These are phyloP conservation scores for Rhodotorula glutinis DNA, from an alignment of 1,284 basidiomycete genomes.

Conservation along the genomic window DNA sequence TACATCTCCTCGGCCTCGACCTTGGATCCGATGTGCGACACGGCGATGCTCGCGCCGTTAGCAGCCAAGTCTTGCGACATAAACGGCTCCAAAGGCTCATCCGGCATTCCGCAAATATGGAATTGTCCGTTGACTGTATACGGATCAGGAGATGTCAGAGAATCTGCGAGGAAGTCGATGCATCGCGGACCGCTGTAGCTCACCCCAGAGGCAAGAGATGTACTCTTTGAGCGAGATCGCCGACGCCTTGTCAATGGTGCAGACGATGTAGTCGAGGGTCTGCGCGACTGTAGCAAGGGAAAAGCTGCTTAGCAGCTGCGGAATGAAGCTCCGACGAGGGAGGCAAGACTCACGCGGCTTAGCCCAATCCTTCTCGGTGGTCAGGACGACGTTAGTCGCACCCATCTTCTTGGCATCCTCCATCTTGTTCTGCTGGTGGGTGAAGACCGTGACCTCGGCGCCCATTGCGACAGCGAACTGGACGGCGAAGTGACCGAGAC, in stretches of 20 bases:
- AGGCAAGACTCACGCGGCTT: background rate
- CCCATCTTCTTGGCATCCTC: slow-evolving; percentile 51
- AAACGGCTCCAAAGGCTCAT: slow-evolving; percentile 52
- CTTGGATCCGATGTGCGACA: slow-evolving; percentile 57
- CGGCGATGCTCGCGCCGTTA: slow-evolving; percentile 52
- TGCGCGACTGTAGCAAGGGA: background rate
- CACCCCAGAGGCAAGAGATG: slow-evolving; percentile 39
- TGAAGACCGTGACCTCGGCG: slow-evolving; percentile 51
- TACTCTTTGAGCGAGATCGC: slow-evolving; percentile 51
- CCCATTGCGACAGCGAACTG: slow-evolving; percentile 44
- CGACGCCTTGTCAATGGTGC: slow-evolving; percentile 44
- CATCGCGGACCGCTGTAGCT: no score
- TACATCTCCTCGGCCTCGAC: slow-evolving; percentile 62
- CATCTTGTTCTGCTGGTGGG: slow-evolving; percentile 50
- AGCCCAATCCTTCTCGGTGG: slow-evolving; percentile 25
- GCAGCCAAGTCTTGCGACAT: slow-evolving; percentile 49
- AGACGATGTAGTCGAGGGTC: slow-evolving; percentile 22
- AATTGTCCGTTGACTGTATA: slow-evolving; percentile 57
- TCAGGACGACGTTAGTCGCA: slow-evolving; percentile 38
- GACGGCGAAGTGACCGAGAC: slow-evolving; percentile 45
- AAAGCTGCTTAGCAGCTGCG: no score
- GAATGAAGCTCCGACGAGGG: no score
- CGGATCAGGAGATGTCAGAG: background rate
- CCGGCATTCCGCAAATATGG: slow-evolving; percentile 59
- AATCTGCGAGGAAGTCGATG: no score